phyloP scores from a whole-genome alignment of 139 green algal species.

The Chlamydomonas sphaeroides region DNA sequence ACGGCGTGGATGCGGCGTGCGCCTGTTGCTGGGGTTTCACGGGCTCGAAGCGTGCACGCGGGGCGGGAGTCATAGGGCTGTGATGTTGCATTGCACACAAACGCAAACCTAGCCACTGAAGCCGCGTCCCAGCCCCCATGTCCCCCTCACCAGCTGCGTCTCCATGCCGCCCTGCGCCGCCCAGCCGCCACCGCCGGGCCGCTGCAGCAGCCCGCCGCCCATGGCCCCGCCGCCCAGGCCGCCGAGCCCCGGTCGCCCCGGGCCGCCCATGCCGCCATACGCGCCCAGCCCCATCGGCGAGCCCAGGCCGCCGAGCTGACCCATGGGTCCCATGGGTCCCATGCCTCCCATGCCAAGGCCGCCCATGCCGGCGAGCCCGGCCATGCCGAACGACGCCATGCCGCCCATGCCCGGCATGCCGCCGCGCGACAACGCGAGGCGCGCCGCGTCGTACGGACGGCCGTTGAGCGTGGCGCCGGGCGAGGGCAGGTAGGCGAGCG shows the following conservation, averaged over 20 bases:
- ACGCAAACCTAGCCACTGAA: too few species aligned
- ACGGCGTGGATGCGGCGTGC: too few species aligned
- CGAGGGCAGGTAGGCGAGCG: slow-evolving; percentile 22
- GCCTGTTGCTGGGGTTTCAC: too few species aligned
- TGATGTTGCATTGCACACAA: too few species aligned
- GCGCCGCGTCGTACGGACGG: slow-evolving; percentile 1
- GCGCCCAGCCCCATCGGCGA: not conserved
- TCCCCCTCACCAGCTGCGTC: slow-evolving; percentile 16
- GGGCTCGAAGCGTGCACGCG: too few species aligned
- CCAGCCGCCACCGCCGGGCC: too few species aligned
- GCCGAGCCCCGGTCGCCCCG: not conserved
- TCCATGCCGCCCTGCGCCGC: too few species aligned
- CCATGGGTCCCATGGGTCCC: not conserved
- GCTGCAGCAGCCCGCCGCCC: not conserved
- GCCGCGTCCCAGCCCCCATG: too few species aligned
- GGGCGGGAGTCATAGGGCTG: too few species aligned
- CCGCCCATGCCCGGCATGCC: too few species aligned
- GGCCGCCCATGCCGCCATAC: not conserved
- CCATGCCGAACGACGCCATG: too few species aligned
- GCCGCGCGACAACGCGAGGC: slow-evolving; percentile 4
- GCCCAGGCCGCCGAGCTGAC: not conserved
- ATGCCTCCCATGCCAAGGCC: not conserved
- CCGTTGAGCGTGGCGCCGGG: slow-evolving; percentile 30
- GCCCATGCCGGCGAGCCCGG: not conserved
- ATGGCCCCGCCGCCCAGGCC: not conserved